Conservation (phyloP, 1,284 basidiomycete species). For the Ustilago esculenta region DNA sequence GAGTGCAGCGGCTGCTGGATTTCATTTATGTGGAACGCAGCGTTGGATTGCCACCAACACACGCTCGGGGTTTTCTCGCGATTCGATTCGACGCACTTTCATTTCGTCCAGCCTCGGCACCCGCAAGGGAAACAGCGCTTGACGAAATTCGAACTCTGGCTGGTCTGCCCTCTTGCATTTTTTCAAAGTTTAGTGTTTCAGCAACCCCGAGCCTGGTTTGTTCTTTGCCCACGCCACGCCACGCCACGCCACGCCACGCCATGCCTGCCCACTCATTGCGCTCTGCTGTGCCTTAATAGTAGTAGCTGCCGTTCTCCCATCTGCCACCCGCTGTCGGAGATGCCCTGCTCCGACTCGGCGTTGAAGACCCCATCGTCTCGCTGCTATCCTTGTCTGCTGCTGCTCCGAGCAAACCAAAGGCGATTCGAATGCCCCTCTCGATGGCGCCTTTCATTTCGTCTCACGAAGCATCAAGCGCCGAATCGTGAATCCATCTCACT, state of each 20-base stretch:
- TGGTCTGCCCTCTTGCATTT: background rate
- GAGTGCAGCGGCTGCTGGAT: too few species aligned
- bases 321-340: conserved; percentile 26
- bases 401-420: conserved; percentile 1
- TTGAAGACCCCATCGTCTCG: background rate
- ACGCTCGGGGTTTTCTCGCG: too few species aligned
- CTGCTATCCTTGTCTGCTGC: background rate
- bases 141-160: conserved; percentile 29
- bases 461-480: conserved; percentile 6
- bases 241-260: background rate
- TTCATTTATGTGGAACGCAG: conserved; percentile 3
- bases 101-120: conserved; percentile 12
- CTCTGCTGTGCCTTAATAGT: too few species aligned
- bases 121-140: too few species aligned
- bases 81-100: too few species aligned
- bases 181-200: conserved; percentile 11
- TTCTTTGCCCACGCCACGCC: background rate
- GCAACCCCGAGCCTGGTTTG: conserved; percentile 9
- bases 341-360: conserved; percentile 31
- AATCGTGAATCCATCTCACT: conserved; percentile 8
- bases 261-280: too few species aligned
- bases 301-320: conserved; percentile 1
- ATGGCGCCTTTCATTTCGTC: conserved; percentile 14
- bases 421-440: conserved; percentile 28
- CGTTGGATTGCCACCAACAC: too few species aligned